phyloP scores from a whole-genome alignment of 2,329 filamentous ascomycete genomes.

The Neonectria ditissima region DNA sequence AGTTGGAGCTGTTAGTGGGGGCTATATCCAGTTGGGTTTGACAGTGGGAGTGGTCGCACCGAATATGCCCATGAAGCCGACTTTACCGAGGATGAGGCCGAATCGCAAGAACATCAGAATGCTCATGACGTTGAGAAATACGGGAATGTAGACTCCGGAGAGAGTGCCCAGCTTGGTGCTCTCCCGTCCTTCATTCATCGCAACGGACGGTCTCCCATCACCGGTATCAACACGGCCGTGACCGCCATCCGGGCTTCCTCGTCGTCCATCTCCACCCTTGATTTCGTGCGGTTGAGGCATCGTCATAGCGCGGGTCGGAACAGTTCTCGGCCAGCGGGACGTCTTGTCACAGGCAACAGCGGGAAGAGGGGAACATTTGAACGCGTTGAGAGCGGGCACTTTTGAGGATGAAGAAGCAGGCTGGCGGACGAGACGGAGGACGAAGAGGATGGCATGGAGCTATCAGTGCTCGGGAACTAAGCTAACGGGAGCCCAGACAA shows the following conservation, averaged over 20 bases:
- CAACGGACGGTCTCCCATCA: slow-evolving; percentile 37
- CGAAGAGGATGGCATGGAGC: slow-evolving; percentile 23
- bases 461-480: slow-evolving; percentile 9
- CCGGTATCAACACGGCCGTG: slow-evolving; percentile 23
- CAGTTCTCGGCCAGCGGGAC: slow-evolving; percentile 26
- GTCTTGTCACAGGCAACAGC: slow-evolving; percentile 30
- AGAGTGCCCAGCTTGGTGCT: slow-evolving; percentile 78
- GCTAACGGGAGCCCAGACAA: slow-evolving; percentile 21
- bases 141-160: slow-evolving; percentile 86
- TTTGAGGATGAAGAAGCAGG: not conserved
- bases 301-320: slow-evolving; percentile 32
- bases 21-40: not conserved
- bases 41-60: slow-evolving; percentile 60
- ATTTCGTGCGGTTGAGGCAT: slow-evolving; percentile 35
- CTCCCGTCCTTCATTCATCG: slow-evolving; percentile 51
- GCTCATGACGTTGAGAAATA: slow-evolving; percentile 88
- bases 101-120: slow-evolving; percentile 95
- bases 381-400: slow-evolving; percentile 15
- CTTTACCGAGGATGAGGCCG: slow-evolving; percentile 84
- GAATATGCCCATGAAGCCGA: slow-evolving; percentile 83
- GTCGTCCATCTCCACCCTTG: slow-evolving; percentile 28
- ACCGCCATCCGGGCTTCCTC: slow-evolving; percentile 17
- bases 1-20: slow-evolving; percentile 4
- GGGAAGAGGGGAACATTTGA: slow-evolving; percentile 20
- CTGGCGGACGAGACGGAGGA: slow-evolving; percentile 8